Base-by-base conservation (phyloP, 2,329 filamentous ascomycete genomes). In the Fusarium sulawesiense region DNA sequence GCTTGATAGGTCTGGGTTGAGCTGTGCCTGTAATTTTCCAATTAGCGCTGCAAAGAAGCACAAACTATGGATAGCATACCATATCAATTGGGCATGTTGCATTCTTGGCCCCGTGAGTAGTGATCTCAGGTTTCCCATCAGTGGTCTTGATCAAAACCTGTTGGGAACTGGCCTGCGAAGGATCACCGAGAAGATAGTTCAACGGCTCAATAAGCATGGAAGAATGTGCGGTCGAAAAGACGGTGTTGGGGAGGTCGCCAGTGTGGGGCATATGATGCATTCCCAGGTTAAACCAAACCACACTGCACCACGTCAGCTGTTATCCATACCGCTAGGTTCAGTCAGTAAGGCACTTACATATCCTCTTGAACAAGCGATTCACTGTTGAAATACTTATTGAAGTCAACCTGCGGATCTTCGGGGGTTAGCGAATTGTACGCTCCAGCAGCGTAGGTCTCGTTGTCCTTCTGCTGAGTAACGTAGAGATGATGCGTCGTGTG, bases 221-320 rank as follows among this genome's bases (percentile, higher is more conserved):
- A 0, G 56, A 59, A 1, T 59, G 56, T 0, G 56, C 56, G 2
- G 56, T 59, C 0, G 56, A 59, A 6, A 59, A 59, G 12, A 57
- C 56, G 8, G 51, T 59, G 40, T 57, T 59, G 7, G 56, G 56
- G 1, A 59, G 29, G 16, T 59, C 56, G 7, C 56, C 56, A 18
- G 56, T 59, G n/a, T 59, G 56, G 27, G 56, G 56, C 56, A 59
- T 59, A 16, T 59, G 56, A 2, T 59, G 56, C 56, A 59, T 59
- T 29, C 56, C 51, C 0, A 59, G 12, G 1, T 59, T 57, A 23
- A 59, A 59, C 56, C 56, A 57, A 34, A 59, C 32, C 18, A 59
- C 56, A 23, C 56, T 59, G 6, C 6, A 21, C 12, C 30, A 10
- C 6, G 8, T 55, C 4, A 58, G 21, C 13, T 32, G 4, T 0